Percentiles rank a stretch among this genome's conserved stretches.
Evolutionary conservation across 2,329 filamentous ascomycete species (phyloP).

Genomic region (Nannizziopsis arthrosporioides): DNA sequence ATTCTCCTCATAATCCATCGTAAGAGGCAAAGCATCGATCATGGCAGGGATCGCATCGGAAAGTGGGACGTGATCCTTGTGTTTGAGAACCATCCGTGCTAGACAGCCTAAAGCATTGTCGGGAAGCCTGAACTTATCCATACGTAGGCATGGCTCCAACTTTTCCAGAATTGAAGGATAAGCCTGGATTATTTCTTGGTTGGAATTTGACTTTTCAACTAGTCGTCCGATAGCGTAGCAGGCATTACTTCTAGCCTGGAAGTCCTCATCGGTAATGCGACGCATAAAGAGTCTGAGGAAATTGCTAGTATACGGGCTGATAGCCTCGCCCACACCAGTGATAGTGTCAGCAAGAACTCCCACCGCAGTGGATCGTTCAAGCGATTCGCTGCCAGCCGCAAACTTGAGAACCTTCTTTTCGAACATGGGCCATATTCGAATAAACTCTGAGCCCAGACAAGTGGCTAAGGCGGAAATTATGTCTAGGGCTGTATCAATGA

Average conservation of each 20-base stretch:
- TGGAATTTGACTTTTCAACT: slow-evolving; percentile 66
- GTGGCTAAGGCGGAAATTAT: slow-evolving; percentile 74
- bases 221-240: slow-evolving; percentile 83
- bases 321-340: slow-evolving; percentile 67
- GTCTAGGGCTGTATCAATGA: slow-evolving; percentile 87
- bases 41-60: slow-evolving; percentile 70
- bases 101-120: slow-evolving; percentile 92
- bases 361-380: slow-evolving; percentile 80
- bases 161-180: slow-evolving; percentile 71
- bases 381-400: slow-evolving; percentile 69
- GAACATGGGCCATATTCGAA: slow-evolving; percentile 88
- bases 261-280: slow-evolving; percentile 77
- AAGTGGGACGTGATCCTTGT: slow-evolving; percentile 72
- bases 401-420: slow-evolving; percentile 86
- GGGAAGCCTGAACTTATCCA: slow-evolving; percentile 66
- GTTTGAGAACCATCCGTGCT: slow-evolving; percentile 79
- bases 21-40: slow-evolving; percentile 67
- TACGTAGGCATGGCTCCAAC: slow-evolving; percentile 71
- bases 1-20: slow-evolving; percentile 94
- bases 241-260: slow-evolving; percentile 88
- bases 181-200: slow-evolving; percentile 58
- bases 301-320: slow-evolving; percentile 65
- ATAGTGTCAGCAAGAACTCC: slow-evolving; percentile 87
- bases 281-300: slow-evolving; percentile 74
- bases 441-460: slow-evolving; percentile 69